Evolutionary conservation across 768 basidiomycete genomes (phyloP), one percentile per base, ranked within the genome.

Genomic region (Tylopilus vinaceipallidus): DNA sequence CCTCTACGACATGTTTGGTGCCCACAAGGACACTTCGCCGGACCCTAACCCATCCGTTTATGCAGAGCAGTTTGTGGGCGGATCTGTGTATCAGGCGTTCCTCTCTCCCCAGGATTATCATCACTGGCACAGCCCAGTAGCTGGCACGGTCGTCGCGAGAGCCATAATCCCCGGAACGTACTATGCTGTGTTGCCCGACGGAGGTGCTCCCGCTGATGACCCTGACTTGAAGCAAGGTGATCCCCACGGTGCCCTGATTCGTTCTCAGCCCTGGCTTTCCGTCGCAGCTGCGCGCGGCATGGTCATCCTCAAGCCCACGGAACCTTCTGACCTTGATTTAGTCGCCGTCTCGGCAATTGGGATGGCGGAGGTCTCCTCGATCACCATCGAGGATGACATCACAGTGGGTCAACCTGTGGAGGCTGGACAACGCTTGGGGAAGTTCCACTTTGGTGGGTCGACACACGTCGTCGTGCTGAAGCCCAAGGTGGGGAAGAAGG

Each of bases 401-500:
- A n/a, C n/a, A n/a, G n/a, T n/a, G n/a, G n/a, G n/a, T n/a, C n/a
- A n/a, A n/a, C n/a, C n/a, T n/a, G 13, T 38, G 8, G 4, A 38
- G 10, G 20, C 37, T 20, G 20, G 37, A 19, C 19, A 11, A 6
- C 17, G 22, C 17, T 38, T 38, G 37, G 37, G 37, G 37, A 75
- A 71, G 74, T 81, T 85, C 75, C 82, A 83, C 59, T 83, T 81
- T 66, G 82, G 81, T 9, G 82, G 82, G 6, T 83, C 78, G 27
- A 71, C 76, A 0, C 71, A 77, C 43, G 65, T 65, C 32, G 47
- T 77, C 42, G 47, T 80, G 24, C 77, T 82, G 14, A 40, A 20
- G 35, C 36, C 35, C 8, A 43, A 42, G 42, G 3, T 9, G 20
- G 22, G 3, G 19, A 42, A 24, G 9, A 23, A 26, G 37, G 37